These are phyloP conservation scores for Pseudogymnoascus destructans DNA, from an alignment of 2,329 filamentous ascomycete species.

Conservation along the genomic window DNA sequence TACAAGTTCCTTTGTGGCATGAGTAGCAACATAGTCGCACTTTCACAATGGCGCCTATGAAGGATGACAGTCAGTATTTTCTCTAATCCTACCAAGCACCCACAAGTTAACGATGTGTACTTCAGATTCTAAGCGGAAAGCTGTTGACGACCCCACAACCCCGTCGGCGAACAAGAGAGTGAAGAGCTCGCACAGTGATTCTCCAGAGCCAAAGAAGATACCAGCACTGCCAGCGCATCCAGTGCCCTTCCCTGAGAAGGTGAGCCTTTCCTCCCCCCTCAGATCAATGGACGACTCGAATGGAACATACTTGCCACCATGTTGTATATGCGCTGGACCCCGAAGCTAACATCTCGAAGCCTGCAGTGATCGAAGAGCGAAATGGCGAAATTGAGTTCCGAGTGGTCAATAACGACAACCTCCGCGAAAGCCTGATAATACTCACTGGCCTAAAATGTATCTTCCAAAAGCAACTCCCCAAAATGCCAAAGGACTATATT, in stretches of 20 bases:
- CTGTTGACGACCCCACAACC: conserved; percentile 49
- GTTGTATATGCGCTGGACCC: not conserved
- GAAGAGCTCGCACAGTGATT: conserved; percentile 36
- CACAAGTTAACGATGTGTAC: not conserved
- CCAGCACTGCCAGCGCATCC: conserved; percentile 39
- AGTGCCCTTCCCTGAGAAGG: conserved; percentile 84
- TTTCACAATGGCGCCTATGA: not conserved
- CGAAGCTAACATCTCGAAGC: conserved; percentile 34
- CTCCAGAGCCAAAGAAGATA: conserved; percentile 37
- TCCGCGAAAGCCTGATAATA: conserved; percentile 80
- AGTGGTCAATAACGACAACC: conserved; percentile 92
- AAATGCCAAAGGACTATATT: conserved; percentile 99
- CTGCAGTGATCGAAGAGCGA: conserved; percentile 85
- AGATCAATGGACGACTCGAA: not conserved
- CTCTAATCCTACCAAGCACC: not conserved
- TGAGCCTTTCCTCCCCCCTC: conserved; percentile 26
- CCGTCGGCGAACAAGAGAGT: conserved; percentile 51
- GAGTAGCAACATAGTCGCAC: not conserved
- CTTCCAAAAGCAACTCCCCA: conserved; percentile 95
- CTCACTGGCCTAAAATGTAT: conserved; percentile 93
- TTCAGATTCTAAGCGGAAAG: conserved; percentile 57
- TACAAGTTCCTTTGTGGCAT: not conserved
- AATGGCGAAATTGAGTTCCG: conserved; percentile 92
- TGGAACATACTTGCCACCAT: not conserved
- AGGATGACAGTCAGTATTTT: not conserved